These are phyloP conservation scores for Calocybe cyanea DNA, from an alignment of 768 basidiomycete species.

Conservation along the genomic window DNA sequence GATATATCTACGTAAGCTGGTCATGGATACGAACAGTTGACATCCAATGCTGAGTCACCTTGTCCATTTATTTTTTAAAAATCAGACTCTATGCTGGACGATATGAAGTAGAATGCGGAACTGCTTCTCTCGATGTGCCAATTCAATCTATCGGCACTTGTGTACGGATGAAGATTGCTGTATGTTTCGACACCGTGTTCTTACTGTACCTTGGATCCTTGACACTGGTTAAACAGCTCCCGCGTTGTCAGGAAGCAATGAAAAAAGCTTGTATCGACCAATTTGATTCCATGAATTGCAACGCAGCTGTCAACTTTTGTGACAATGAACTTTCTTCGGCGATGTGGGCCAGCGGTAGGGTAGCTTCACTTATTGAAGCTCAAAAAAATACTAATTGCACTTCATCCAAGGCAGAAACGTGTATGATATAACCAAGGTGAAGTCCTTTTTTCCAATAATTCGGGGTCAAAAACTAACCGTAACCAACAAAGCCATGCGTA, in stretches of 20 bases:
- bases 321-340: constrained; percentile 42
- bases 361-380: too few species aligned
- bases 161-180: constrained; percentile 61
- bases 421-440: constrained; percentile 21
- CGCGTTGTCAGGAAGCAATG: constrained; percentile 61
- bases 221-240: constrained; percentile 39
- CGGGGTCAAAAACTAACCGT: not conserved
- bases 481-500: constrained; percentile 15
- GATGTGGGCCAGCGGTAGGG: constrained; percentile 40
- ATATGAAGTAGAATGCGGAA: constrained; percentile 60
- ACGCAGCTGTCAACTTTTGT: constrained; percentile 67
- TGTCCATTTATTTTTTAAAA: too few species aligned
- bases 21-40: too few species aligned
- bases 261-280: constrained; percentile 57
- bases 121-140: constrained; percentile 50
- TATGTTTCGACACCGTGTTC: constrained; percentile 18
- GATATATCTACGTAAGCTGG: constrained; percentile 42
- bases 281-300: constrained; percentile 65
- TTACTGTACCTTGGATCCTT: not conserved
- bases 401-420: constrained; percentile 18
- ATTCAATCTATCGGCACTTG: constrained; percentile 50
- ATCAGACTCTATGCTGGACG: constrained; percentile 43
- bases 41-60: too few species aligned
- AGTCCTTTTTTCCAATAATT: not conserved
- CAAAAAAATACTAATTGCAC: not conserved